Percentiles rank a stretch among this genome's conserved stretches.
Conservation (phyloP, 1,284 basidiomycete species). For the Trichosporon ovoides region DNA sequence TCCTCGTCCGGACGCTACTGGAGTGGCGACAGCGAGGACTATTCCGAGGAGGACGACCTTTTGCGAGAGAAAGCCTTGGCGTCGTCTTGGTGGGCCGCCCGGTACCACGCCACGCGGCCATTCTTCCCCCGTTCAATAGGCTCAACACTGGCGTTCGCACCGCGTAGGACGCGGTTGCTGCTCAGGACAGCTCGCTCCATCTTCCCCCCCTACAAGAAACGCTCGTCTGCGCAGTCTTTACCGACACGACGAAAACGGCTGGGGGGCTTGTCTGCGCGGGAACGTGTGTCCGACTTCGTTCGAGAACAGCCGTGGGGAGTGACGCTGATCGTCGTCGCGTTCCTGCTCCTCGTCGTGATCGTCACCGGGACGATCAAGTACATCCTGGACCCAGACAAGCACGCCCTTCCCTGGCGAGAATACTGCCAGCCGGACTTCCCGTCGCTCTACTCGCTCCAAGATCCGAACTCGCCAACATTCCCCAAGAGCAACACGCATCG, state of each 20-base stretch:
- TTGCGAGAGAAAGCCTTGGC: neutral
- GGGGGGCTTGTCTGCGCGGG: neutral
- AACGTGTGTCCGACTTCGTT: neutral
- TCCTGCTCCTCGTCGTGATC: conserved; percentile 56
- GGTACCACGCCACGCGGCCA: neutral
- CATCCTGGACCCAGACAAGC: conserved; percentile 92
- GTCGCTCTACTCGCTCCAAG: conserved; percentile 39
- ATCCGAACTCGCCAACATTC: conserved; percentile 10
- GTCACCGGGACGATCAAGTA: conserved; percentile 71
- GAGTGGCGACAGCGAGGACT: conserved; percentile 1
- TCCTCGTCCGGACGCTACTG: neutral
- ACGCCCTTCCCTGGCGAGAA: conserved; percentile 84
- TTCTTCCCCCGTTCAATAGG: neutral
- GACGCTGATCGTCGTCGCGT: conserved; percentile 58
- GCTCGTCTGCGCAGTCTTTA: conserved; percentile 21
- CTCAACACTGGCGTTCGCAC: neutral
- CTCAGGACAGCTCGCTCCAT: conserved; percentile 11
- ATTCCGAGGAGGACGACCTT: conserved; percentile 1
- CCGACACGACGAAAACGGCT: conserved; percentile 28
- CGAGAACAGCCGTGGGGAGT: conserved; percentile 5
- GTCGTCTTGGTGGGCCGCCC: neutral
- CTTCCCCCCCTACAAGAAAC: conserved; percentile 23
- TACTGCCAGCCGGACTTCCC: conserved; percentile 68
- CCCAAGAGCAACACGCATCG: neutral
- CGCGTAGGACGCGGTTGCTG: neutral